A percentile compares a stretch with the other conserved stretches of the same genome.
Evolutionary conservation across 2,329 filamentous ascomycete genomes (phyloP).

Genomic region (Blastomyces emzantsi): DNA sequence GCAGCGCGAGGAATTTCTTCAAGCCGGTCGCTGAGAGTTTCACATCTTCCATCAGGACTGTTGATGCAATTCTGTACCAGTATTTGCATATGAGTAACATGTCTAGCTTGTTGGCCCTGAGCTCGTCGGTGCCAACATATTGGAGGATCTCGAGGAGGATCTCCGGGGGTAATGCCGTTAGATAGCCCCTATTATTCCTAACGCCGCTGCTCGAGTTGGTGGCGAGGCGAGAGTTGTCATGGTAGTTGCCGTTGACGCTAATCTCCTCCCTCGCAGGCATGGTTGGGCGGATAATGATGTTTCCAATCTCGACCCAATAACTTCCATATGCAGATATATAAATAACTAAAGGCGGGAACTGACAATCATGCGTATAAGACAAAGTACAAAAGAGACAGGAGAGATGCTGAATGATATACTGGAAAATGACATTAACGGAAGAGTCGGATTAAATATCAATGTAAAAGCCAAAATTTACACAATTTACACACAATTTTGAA

Average conservation of each 20-base stretch:
- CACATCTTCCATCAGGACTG: constrained; percentile 7
- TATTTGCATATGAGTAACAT: constrained; percentile 6
- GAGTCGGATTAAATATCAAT: too few relatives aligned
- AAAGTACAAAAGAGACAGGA: not conserved
- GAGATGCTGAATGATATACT: not conserved
- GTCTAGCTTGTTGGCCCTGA: constrained; percentile 1
- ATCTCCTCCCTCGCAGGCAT: not conserved
- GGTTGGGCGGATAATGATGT: not conserved
- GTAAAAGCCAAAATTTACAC: too few relatives aligned
- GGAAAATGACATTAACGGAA: not conserved
- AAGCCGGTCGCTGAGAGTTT: constrained; percentile 6
- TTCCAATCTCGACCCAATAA: not conserved
- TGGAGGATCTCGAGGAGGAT: constrained; percentile 7
- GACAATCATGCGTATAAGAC: not conserved
- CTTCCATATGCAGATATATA: too few relatives aligned
- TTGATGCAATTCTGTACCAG: constrained; percentile 7
- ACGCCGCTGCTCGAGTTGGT: not conserved
- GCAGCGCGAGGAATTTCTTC: constrained; percentile 7
- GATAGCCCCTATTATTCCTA: not conserved
- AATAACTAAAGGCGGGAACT: not conserved
- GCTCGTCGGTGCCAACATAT: constrained; percentile 4
- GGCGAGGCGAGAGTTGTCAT: not conserved
- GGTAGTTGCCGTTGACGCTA: not conserved
- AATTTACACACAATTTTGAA: too few relatives aligned
- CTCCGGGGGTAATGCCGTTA: constrained; percentile 7